These are phyloP conservation scores for Reutealis trisperma DNA, from an alignment of 345 rosid species.

Conservation along the genomic window DNA sequence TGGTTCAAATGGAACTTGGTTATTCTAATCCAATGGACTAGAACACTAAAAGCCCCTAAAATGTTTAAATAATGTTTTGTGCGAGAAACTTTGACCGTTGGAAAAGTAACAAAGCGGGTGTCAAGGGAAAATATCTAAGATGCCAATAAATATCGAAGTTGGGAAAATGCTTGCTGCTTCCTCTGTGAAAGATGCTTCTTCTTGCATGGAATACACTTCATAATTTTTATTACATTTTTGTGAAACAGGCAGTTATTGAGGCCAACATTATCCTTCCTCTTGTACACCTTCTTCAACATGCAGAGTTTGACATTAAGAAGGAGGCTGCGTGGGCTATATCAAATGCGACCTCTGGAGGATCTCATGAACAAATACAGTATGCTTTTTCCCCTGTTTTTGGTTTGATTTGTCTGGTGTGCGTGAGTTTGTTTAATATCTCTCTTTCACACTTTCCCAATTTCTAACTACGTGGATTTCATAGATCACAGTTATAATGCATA, in stretches of 20 bases:
- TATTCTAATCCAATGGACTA: neutral
- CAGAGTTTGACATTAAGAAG: conserved; percentile 43
- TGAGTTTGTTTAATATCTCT: too few species aligned
- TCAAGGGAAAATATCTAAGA: neutral
- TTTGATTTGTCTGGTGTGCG: neutral
- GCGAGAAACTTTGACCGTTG: neutral
- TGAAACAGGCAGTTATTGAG: conserved; percentile 40
- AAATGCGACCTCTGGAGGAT: conserved; percentile 40
- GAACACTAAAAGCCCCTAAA: neutral
- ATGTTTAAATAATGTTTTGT: neutral
- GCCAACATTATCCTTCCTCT: conserved; percentile 42
- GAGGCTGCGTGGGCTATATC: conserved; percentile 55
- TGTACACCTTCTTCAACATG: conserved; percentile 43
- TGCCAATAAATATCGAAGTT: neutral
- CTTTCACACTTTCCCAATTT: neutral
- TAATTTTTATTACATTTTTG: neutral
- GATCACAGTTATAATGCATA: neutral
- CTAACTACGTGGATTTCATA: neutral
- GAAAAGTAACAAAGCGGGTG: neutral
- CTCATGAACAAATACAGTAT: conserved; percentile 42
- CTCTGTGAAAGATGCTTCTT: neutral
- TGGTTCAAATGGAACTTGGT: neutral
- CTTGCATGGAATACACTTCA: neutral
- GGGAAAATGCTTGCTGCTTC: neutral
- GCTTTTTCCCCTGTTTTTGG: neutral